A percentile compares a stretch with the other conserved stretches of the same genome.
Evolutionary conservation across 257 asterid genomes (phyloP).

Genomic region (Solanum chiquidenum): DNA sequence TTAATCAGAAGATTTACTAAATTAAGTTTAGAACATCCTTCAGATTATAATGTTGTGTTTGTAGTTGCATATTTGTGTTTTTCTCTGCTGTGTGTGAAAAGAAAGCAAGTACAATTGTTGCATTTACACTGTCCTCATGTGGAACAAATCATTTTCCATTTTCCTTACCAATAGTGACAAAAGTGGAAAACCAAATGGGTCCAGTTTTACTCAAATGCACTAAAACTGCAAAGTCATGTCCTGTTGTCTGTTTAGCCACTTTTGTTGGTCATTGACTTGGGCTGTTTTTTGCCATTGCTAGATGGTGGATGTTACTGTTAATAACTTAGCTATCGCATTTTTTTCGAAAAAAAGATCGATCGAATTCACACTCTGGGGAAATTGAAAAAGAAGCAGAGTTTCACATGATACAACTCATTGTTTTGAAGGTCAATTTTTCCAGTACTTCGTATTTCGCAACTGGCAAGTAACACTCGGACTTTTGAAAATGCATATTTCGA

Average conservation of each 20-base stretch:
- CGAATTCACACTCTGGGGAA: not conserved
- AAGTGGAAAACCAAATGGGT: not conserved
- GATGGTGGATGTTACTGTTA: not conserved
- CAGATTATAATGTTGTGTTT: not conserved
- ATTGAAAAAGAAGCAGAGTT: not conserved
- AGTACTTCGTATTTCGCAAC: too few species aligned
- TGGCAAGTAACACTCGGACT: rapidly evolving
- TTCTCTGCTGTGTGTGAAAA: not conserved
- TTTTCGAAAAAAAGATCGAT: not conserved
- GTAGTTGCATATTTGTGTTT: not conserved
- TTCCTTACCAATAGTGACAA: not conserved
- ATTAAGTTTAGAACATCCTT: not conserved
- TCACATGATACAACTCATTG: not conserved
- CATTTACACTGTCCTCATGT: not conserved
- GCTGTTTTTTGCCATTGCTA: not conserved
- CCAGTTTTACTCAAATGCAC: not conserved
- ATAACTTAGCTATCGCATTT: not conserved
- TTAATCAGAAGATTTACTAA: too few species aligned
- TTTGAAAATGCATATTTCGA: too few species aligned
- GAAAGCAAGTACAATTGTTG: not conserved
- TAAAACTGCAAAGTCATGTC: not conserved
- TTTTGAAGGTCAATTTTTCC: not conserved
- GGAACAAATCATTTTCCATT: not conserved
- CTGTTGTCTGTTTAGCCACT: not conserved
- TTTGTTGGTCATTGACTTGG: not conserved